These are phyloP conservation scores for Filobasidium wieringae DNA, from an alignment of 768 basidiomycete genomes.

Conservation along the genomic window DNA sequence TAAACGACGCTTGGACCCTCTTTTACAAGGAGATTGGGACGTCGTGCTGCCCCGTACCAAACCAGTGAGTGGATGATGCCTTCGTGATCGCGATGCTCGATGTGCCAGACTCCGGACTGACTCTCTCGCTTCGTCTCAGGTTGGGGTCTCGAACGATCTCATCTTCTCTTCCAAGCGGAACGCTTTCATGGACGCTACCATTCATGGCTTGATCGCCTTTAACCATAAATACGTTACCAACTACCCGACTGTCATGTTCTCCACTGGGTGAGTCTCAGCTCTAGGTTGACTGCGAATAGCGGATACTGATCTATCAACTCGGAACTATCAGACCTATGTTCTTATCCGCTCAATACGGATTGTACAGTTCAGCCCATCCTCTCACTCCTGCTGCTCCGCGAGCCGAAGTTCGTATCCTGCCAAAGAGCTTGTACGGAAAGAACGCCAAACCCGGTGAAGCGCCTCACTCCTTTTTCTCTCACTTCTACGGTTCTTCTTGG, in stretches of 20 bases:
- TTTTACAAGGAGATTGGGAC: constrained; percentile 59
- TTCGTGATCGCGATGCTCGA: neutral
- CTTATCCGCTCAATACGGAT: constrained; percentile 81
- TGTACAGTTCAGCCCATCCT: constrained; percentile 48
- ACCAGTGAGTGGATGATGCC: constrained; percentile 43
- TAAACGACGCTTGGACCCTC: constrained; percentile 67
- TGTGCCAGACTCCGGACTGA: neutral
- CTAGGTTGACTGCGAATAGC: neutral
- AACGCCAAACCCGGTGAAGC: constrained; percentile 73
- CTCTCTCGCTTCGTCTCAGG: constrained; percentile 31
- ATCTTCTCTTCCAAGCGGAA: constrained; percentile 78
- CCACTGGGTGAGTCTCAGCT: constrained; percentile 49
- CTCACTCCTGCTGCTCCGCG: constrained; percentile 47
- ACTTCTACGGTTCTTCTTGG: constrained; percentile 97
- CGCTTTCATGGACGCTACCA: constrained; percentile 82
- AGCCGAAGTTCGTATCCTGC: constrained; percentile 72
- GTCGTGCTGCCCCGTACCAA: constrained; percentile 90
- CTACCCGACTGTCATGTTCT: constrained; percentile 99
- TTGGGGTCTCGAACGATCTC: constrained; percentile 94
- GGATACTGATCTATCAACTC: neutral
- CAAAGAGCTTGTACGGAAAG: constrained; percentile 96
- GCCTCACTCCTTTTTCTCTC: constrained; percentile 86
- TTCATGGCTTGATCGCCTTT: constrained; percentile 79
- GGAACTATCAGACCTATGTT: constrained; percentile 71
- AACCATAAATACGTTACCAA: constrained; percentile 90